These are phyloP conservation scores for Miscanthus lutarioriparius DNA, from an alignment of 176 grass and related monocot species.

Conservation along the genomic window DNA sequence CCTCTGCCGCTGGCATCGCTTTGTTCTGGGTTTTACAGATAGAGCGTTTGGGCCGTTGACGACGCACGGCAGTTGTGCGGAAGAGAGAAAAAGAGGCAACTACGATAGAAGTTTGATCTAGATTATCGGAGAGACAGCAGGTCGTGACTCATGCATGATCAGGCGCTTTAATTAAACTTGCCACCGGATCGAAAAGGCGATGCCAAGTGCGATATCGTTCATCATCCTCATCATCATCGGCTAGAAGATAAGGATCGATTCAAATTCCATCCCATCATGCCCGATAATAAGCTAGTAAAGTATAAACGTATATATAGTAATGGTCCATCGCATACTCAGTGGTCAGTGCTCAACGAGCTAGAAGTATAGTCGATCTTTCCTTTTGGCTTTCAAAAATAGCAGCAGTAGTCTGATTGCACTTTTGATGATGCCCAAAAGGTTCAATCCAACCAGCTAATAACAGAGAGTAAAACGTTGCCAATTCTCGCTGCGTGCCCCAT, in stretches of 20 bases:
- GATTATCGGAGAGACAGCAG: neutral
- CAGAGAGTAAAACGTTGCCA: neutral
- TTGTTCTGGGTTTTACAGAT: neutral
- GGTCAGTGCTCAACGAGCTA: neutral
- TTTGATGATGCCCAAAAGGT: neutral
- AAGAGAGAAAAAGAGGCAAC: neutral
- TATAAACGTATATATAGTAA: too few species aligned
- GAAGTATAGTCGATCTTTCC: neutral
- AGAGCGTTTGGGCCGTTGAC: neutral
- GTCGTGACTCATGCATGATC: neutral
- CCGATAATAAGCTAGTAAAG: too few species aligned
- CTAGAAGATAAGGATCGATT: slow-evolving; percentile 18
- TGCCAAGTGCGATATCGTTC: neutral
- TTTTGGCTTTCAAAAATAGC: neutral
- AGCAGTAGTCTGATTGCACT: neutral
- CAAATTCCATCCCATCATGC: neutral
- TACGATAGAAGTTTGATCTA: neutral
- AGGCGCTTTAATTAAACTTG: neutral
- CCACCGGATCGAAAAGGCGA: neutral
- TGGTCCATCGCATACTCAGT: neutral
- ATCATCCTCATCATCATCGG: neutral
- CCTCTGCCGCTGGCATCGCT: neutral
- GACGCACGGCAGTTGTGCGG: neutral
- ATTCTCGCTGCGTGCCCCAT: neutral
- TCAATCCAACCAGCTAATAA: neutral